Base-by-base conservation (phyloP, 441 rosid species). In the Jatropha multifida region DNA sequence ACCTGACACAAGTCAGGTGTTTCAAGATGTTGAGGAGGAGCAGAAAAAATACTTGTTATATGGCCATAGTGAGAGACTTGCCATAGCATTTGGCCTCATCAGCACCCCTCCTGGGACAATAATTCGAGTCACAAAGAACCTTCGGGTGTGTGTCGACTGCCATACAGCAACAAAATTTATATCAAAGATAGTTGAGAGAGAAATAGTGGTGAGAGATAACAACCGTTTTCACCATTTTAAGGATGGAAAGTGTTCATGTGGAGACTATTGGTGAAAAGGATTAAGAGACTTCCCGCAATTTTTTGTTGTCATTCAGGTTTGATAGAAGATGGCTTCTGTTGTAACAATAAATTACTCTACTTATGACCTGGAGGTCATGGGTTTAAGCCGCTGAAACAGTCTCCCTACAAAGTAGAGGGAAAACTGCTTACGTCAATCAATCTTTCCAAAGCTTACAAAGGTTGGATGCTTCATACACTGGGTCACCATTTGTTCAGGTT, bases 161-260 rank as follows among this genome's bases (percentile, higher is more conserved):
- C 92, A 87, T 75, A 81, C 83, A 2, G 92, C 95, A 1, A 87
- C 85, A 71, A 92, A 89, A 80, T 80, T 84, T 60, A 87, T 86
- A 11, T 89, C 93, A 64, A 86, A 84, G 83, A 83, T 89, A 70
- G 92, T 86, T 0, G 79, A 78, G 23, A 85, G 96, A 78, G 92
- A 90, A 79, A 88, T 92, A 52, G 76, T 90, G 52, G 86, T 92
- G 1, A 84, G 96, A 72, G 97, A 90, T 75, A 90, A 86, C 72
- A 92, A 87, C 71, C 82, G 92, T 41, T 92, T 94, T 82, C 94
- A 90, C 77, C 96, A 89, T 84, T 90, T 89, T 65, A 85, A 81
- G 69, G 82, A 77, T 76, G 93, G 94, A 11, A 80, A 77, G 67
- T 92, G 96, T 78, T 92, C 94, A 12, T 92, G 96, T 76, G 88